Base-by-base conservation (phyloP, 2,329 filamentous ascomycete species). In the Nemania sp. region DNA sequence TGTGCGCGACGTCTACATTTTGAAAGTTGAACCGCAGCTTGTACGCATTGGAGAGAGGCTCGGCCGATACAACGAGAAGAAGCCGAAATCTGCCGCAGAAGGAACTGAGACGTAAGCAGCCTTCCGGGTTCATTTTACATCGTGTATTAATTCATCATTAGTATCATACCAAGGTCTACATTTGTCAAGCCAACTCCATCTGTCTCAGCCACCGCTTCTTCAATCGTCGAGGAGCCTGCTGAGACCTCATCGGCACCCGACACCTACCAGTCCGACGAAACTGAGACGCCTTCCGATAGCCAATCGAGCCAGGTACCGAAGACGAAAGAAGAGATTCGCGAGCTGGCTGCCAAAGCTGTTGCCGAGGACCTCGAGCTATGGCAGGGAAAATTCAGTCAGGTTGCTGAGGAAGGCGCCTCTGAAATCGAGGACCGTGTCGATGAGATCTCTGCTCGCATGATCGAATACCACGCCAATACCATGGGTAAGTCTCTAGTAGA, bases 11-110 rank as follows among this genome's bases (percentile, higher is more conserved):
- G 75, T 97, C 5, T 97, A 97, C 67, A 83, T 86, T 9, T 86
- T 96, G 67, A 96, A 96, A 64, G 92, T 99, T 3, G 92, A 97
- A 74, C 95, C 95, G 12, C 95, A 99, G 72, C 80, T 99, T 12
- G 83, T 93, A 52, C 90, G 91, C 65, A 97, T 99, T 65, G 90
- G 90, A 11, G 89, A 97, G 74, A 86, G 92, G 40, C 81, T 99
- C 9, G 92, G 91, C 34, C 80, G 88, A 42, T 90, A 91, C 72
- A 86, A 79, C 60, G 80, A 82, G 17, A 66, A 64, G 53, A 75
- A 72, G 52, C 61, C 64, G 26, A 76, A 73, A 62, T 52, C 68
- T 8, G 52, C 56, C 24, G 42, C 57, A 41, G 73, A 74, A 40
- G 73, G 72, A 53, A 52, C 45, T 42, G 61, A 59, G 37, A 52